Conservation (phyloP, 2,329 filamentous ascomycete genomes). For the Pestalotiopsis fici region DNA sequence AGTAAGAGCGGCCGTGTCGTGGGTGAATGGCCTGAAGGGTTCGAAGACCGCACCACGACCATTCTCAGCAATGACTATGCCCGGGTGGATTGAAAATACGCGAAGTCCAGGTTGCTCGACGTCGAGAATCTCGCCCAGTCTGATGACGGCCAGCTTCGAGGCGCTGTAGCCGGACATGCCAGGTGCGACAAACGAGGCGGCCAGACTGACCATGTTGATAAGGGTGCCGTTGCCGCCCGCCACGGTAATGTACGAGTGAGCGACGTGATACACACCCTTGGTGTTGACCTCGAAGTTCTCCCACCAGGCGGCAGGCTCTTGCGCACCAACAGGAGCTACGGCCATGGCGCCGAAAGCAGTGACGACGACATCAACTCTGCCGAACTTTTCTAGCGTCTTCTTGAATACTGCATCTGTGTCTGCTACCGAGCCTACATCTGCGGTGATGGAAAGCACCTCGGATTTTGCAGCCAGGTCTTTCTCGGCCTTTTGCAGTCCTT, state of each 20-base stretch:
- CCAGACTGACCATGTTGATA: slow-evolving; percentile 23
- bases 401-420: neutral
- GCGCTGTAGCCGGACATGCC: slow-evolving; percentile 22
- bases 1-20: slow-evolving; percentile 29
- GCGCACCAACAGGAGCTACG: slow-evolving; percentile 1
- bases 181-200: slow-evolving; percentile 18
- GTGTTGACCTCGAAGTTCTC: slow-evolving; percentile 50
- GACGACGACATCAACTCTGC: slow-evolving; percentile 38
- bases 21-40: slow-evolving; percentile 23
- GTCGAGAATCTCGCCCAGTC: slow-evolving; percentile 24
- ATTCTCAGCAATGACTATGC: slow-evolving; percentile 22
- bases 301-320: slow-evolving; percentile 35
- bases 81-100: slow-evolving; percentile 21
- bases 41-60: slow-evolving; percentile 20
- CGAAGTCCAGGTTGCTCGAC: slow-evolving; percentile 24
- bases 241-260: neutral
- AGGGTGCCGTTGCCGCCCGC: slow-evolving; percentile 20
- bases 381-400: neutral
- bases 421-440: neutral
- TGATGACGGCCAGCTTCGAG: slow-evolving; percentile 22
- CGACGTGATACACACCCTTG: slow-evolving; percentile 39
- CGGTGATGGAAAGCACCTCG: neutral
- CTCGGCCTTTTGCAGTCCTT: neutral
- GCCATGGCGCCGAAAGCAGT: slow-evolving; percentile 38
- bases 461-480: neutral